A percentile compares a stretch with the other conserved stretches of the same genome.
These are phyloP conservation scores for Marchantia polymorpha DNA, from an alignment of 225 moss, liverwort and hornwort species.

Conservation along the genomic window DNA sequence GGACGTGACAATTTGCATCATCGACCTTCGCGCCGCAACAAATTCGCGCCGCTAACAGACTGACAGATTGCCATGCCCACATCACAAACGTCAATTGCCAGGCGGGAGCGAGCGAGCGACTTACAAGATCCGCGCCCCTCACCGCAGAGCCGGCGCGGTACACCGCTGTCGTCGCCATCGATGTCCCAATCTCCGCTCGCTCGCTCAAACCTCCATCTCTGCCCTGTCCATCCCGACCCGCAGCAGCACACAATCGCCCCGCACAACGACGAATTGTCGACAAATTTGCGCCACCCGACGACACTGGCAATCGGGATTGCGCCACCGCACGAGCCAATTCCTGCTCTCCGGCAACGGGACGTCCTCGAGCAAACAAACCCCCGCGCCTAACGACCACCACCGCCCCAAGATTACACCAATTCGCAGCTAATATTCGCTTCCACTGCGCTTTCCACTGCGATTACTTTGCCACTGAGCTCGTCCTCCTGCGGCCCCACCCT, in stretches of 20 bases:
- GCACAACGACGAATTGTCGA: background rate
- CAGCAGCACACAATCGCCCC: too few relatives aligned
- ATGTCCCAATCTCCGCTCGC: background rate
- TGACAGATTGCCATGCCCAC: background rate
- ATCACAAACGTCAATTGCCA: too few relatives aligned
- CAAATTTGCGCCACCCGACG: background rate
- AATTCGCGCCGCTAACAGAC: background rate
- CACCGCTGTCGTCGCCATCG: constrained; percentile 10
- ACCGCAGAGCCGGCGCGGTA: background rate
- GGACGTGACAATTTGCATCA: background rate
- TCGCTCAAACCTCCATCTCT: background rate
- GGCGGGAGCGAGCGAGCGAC: background rate
- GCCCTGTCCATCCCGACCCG: background rate
- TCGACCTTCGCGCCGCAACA: background rate
- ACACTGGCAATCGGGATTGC: background rate
- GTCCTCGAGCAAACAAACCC: too few relatives aligned
- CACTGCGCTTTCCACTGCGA: background rate
- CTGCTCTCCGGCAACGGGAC: background rate
- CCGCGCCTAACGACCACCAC: background rate
- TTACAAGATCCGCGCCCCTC: constrained; percentile 15
- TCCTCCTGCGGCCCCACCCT: background rate
- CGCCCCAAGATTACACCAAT: background rate
- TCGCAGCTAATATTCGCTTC: background rate
- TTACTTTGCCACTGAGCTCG: background rate
- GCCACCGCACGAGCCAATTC: background rate